Base-by-base conservation (phyloP, 2,329 filamentous ascomycete genomes). In the Ramularia collo-cygni region DNA sequence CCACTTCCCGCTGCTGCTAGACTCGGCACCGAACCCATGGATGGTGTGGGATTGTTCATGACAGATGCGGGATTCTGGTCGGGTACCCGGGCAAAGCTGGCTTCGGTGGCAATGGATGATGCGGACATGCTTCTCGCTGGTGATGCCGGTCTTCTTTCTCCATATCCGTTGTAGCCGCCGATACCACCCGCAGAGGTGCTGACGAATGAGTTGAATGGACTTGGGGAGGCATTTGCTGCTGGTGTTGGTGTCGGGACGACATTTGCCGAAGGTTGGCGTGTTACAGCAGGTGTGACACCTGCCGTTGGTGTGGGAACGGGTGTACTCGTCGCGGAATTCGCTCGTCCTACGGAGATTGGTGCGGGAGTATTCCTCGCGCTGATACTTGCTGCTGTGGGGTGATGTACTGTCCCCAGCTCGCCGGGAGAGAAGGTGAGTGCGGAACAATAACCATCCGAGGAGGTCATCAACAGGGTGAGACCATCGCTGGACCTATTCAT, bases 391-490 rank as follows among this genome's bases (percentile, higher is more conserved):
- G 55, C 47, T 52, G 86, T 79, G 21, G 81, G 82, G 7, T 79
- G 81, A 61, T 93, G 93, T 4, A 79, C 67, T 49, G 90, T 81
- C 9, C 92, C 92, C 1, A 98, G 70, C 62, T 98, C 92, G 7
- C 86, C 85, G 2, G 83, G 70, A 1, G 77, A 65, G 58, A 98
- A 98, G 0, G 88, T 84, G 4, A 98, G 70, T 0, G 85, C 83
- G 0, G 92, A 98, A 62, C 92, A 98, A 68, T 96, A 98, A 0
- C 92, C 92, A 62, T 98, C 92, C 0, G 92, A 95, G 0, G 92
- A 98, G n/a, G 88, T 92, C 68, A 98, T 93, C 35, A 98, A 72
- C 15, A 98, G 69, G 1, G 83, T 88, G 29, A 78, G 71, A 9
- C 84, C 84, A 62, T 89, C 84, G 48, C 73, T 79, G 1, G 84